Base-by-base conservation (phyloP, 768 basidiomycete genomes). In the Collybia mongolica region DNA sequence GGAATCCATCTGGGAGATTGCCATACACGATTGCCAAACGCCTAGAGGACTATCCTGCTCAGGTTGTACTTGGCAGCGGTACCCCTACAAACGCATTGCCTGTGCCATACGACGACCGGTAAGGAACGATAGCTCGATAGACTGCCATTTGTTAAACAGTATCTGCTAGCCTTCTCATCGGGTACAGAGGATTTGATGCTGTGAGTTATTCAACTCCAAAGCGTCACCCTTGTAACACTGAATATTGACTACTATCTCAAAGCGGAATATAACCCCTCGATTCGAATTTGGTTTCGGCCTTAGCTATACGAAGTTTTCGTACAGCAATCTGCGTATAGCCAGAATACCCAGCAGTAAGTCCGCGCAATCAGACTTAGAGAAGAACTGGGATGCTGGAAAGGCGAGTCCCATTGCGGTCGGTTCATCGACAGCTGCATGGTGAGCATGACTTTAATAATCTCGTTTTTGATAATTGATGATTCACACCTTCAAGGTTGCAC, bases 241-340 rank as follows among this genome's bases (percentile, higher is more conserved):
- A 22, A 37, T 35, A 67, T 15, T 72, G 26, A 24, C 35, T 38
- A 23, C 8, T 2, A 22, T 11, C 18, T 42, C 35, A 41, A 18
- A 86, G 80, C 70, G 80, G 65, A 79, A 84, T 54, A 90, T 92
- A 54, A 75, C 75, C 0, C 91, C 91, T 2, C 87, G 88, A 28
- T 93, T 83, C 60, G 90, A 91, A 61, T 98, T 98, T 64, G 94
- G 94, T 5, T 95, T 84, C 62, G 94, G 94, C 0, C 65, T 95
- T 60, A 88, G 84, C 49, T 98, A 97, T 71, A 88, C 94, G 32
- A 77, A 69, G 2, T 98, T 95, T 65, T 66, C 77, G 29, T 95
- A 92, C 65, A 81, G 75, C 39, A 69, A 77, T 28, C 69, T 94
- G 8, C 56, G 71, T 2, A 67, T 90, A 26, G 62, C 61, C 14